Conservation (phyloP, 2,329 filamentous ascomycete genomes). For the Aspergillus sp. region DNA sequence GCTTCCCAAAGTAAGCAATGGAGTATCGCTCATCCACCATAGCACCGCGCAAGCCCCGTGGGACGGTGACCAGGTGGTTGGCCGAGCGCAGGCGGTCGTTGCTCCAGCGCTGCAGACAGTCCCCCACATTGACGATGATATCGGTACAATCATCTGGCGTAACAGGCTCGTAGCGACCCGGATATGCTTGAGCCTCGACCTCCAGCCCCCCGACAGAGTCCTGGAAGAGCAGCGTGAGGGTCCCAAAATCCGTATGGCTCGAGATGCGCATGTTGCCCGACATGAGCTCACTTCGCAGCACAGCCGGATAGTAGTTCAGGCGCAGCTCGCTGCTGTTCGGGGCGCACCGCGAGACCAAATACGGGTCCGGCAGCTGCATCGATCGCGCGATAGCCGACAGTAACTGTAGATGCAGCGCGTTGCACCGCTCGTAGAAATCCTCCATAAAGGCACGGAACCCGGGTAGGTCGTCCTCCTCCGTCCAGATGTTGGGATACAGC, state of each 20-base stretch:
- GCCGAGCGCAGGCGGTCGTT: constrained; percentile 52
- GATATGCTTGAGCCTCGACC: constrained; percentile 19
- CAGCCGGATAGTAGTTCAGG: constrained; percentile 11
- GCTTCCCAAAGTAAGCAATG: constrained; percentile 14
- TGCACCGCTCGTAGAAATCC: constrained; percentile 7
- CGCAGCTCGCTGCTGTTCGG: constrained; percentile 9
- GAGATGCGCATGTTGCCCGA: constrained; percentile 9
- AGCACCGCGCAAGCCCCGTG: neutral
- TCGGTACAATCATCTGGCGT: constrained; percentile 11
- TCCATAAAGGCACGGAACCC: constrained; percentile 13
- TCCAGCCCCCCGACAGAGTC: constrained; percentile 16
- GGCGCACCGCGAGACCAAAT: constrained; percentile 1
- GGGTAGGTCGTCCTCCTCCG: constrained; percentile 1
- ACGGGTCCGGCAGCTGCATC: neutral
- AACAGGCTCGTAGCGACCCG: constrained; percentile 15
- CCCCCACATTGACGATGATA: constrained; percentile 54
- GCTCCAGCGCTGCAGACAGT: constrained; percentile 52
- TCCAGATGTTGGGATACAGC: constrained; percentile 12
- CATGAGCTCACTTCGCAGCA: neutral
- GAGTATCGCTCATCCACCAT: constrained; percentile 8
- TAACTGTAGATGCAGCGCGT: constrained; percentile 3
- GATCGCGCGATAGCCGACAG: constrained; percentile 5
- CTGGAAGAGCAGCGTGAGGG: constrained; percentile 13
- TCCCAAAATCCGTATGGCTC: constrained; percentile 14
- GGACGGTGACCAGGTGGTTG: constrained; percentile 42